A percentile compares a stretch with the other conserved stretches of the same genome.
These are phyloP conservation scores for Achlya hypogyna DNA, from an alignment of 352 stramenopile species.

Conservation along the genomic window DNA sequence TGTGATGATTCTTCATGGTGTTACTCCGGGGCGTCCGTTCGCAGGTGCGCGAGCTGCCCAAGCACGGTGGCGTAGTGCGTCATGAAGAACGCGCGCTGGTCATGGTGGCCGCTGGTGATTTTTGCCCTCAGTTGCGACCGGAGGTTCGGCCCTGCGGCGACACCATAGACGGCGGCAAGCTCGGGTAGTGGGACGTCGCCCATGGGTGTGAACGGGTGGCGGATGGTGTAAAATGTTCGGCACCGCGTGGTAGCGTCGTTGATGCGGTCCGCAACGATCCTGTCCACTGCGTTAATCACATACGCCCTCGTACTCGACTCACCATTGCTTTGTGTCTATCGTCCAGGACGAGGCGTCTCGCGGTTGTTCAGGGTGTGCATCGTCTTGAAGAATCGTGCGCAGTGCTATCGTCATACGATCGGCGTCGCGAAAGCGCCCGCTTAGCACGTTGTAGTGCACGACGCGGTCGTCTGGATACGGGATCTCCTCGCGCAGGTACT, in stretches of 20 bases:
- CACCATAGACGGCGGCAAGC: background rate
- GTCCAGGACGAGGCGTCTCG: background rate
- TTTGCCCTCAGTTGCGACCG: background rate
- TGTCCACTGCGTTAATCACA: background rate
- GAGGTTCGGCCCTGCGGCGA: background rate
- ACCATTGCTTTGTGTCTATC: conserved; percentile 6
- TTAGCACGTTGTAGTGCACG: background rate
- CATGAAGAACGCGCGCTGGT: conserved; percentile 1
- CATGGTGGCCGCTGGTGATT: background rate
- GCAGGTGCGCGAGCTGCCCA: background rate
- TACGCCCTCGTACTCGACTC: background rate
- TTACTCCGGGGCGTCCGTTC: background rate
- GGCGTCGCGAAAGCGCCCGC: background rate
- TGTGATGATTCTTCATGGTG: no score
- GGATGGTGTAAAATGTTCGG: conserved; percentile 15
- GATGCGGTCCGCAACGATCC: conserved; percentile 5
- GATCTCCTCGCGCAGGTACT: background rate
- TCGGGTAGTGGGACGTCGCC: background rate
- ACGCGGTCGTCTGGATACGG: background rate
- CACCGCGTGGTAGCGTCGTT: background rate
- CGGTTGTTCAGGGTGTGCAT: background rate
- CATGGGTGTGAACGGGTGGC: background rate
- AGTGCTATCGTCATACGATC: conserved; percentile 2
- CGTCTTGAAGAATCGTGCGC: conserved; percentile 11
- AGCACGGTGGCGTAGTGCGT: background rate